Percentiles rank a stretch among this genome's conserved stretches.
Evolutionary conservation across 176 grass and related monocot species (phyloP).

Genomic region (Phyllostachys edulis): DNA sequence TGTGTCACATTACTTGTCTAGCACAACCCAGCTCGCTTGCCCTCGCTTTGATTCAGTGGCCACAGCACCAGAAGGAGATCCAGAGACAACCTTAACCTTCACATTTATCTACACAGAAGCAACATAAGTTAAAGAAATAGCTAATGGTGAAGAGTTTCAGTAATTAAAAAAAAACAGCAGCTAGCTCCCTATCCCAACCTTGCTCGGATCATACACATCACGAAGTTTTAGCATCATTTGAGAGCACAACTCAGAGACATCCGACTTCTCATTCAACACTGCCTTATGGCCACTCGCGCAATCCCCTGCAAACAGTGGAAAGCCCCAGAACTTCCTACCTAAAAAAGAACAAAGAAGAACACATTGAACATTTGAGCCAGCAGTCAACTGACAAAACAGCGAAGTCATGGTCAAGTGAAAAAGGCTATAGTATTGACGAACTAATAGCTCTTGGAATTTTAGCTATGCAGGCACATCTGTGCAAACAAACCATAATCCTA

Average conservation of each 20-base stretch:
- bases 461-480: no score
- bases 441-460: background rate
- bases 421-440: background rate
- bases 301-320: constrained; percentile 70
- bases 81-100: constrained; percentile 69
- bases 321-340: constrained; percentile 75
- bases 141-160: background rate
- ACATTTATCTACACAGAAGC: constrained; percentile 51
- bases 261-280: constrained; percentile 63
- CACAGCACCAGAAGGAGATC: constrained; percentile 54
- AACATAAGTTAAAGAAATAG: background rate
- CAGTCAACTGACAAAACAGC: background rate
- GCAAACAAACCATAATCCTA: no score
- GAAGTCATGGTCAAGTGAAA: background rate
- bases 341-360: background rate
- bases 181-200: constrained; percentile 37
- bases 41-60: constrained; percentile 66
- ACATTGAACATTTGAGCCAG: background rate
- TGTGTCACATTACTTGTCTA: constrained; percentile 69
- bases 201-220: constrained; percentile 69
- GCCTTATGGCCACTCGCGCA: constrained; percentile 72
- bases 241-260: constrained; percentile 71
- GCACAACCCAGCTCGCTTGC: constrained; percentile 85
- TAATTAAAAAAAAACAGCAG: background rate
- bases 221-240: constrained; percentile 72